These are phyloP conservation scores for Hypoxylon sp. DNA, from an alignment of 2,329 filamentous ascomycete genomes.

Conservation along the genomic window DNA sequence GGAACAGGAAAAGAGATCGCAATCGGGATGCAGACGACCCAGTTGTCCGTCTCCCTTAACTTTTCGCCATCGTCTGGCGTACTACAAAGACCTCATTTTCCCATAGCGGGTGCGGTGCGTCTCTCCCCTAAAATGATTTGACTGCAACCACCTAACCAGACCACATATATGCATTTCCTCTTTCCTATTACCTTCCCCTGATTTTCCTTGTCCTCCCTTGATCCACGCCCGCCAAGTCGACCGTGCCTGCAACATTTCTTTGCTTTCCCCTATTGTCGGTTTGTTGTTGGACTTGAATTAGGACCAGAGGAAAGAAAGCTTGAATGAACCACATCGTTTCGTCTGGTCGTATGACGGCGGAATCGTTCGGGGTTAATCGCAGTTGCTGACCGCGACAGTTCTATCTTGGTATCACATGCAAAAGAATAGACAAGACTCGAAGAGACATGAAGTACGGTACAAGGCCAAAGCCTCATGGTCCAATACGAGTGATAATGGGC, in stretches of 20 bases:
- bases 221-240: conserved; percentile 15
- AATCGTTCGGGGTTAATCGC: conserved; percentile 16
- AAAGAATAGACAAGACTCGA: conserved; percentile 33
- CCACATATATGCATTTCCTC: conserved; percentile 32
- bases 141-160: conserved; percentile 13
- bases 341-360: conserved; percentile 9
- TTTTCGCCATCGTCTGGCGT: conserved; percentile 14
- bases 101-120: conserved; percentile 10
- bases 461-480: conserved; percentile 24
- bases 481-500: conserved; percentile 21
- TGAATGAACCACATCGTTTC: conserved; percentile 15
- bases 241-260: conserved; percentile 1
- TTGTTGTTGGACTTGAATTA: conserved; percentile 16
- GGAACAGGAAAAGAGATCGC: conserved; percentile 27
- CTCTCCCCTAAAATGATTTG: conserved; percentile 1
- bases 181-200: conserved; percentile 12
- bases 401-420: conserved; percentile 43
- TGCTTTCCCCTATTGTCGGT: conserved; percentile 3
- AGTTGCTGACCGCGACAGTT: conserved; percentile 25
- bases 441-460: conserved; percentile 34
- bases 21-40: conserved; percentile 30
- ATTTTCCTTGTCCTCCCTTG: conserved; percentile 31
- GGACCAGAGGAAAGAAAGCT: conserved; percentile 5
- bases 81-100: conserved; percentile 22
- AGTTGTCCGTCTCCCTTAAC: conserved; percentile 28